A percentile compares a stretch with the other conserved stretches of the same genome.
phyloP scores from a whole-genome alignment of 352 stramenopile species.

The Globisporangium solare region DNA sequence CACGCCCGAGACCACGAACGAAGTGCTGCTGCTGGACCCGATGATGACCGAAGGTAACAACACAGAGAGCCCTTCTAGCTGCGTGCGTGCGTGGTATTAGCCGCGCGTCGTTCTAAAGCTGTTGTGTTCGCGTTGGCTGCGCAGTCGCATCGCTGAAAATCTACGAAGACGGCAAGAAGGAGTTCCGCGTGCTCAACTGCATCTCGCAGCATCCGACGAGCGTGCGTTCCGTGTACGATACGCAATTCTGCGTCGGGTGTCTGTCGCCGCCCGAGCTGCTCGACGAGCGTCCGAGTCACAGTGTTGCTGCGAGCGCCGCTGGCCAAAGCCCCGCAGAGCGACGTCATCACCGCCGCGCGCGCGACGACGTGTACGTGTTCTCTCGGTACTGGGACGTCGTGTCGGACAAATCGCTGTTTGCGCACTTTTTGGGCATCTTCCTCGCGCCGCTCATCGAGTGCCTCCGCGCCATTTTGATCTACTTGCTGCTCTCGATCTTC shows the following conservation, averaged over 20 bases:
- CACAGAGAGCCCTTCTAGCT: too few relatives aligned
- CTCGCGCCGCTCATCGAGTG: constrained; percentile 64
- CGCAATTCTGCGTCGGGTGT: constrained; percentile 61
- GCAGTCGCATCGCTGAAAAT: constrained; percentile 70
- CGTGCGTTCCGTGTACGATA: constrained; percentile 17
- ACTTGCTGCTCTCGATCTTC: constrained; percentile 53
- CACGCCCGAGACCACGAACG: constrained; percentile 29
- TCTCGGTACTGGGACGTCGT: constrained; percentile 81
- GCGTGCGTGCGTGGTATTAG: neutral
- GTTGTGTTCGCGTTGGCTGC: constrained; percentile 1
- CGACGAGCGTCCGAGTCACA: constrained; percentile 18
- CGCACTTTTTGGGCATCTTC: constrained; percentile 58
- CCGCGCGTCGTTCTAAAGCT: neutral
- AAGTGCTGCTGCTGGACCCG: constrained; percentile 71
- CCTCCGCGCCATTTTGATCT: constrained; percentile 61
- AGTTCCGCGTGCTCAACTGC: constrained; percentile 78
- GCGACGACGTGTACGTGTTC: constrained; percentile 68
- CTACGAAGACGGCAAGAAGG: constrained; percentile 50
- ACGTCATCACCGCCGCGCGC: too few relatives aligned
- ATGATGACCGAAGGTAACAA: constrained; percentile 59
- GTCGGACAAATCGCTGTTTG: constrained; percentile 66
- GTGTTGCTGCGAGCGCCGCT: constrained; percentile 12
- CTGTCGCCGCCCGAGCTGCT: constrained; percentile 42
- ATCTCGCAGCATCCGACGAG: constrained; percentile 39
- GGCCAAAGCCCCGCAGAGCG: too few relatives aligned